Conservation (phyloP, 2,329 filamentous ascomycete genomes). For the Sordariomycetes sp. region DNA sequence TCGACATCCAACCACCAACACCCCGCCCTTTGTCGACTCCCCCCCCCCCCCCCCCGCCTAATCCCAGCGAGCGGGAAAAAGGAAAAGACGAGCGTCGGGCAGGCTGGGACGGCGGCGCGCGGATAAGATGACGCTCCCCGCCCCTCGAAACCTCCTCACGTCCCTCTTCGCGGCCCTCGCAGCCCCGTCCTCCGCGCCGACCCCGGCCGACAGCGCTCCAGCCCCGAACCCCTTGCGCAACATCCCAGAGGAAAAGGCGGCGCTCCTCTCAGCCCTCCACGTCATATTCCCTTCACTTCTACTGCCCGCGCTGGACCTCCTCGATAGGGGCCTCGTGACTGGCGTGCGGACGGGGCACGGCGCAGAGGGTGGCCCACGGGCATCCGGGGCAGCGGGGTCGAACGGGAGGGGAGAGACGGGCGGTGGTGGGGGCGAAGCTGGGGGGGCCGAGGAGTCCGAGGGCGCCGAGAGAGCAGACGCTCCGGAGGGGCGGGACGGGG, state of each 20-base stretch:
- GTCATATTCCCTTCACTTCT: conserved; percentile 71
- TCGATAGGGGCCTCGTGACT: conserved; percentile 65
- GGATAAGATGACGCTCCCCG: conserved; percentile 11
- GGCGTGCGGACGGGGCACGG: conserved; percentile 21
- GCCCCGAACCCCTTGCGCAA: conserved; percentile 12
- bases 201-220: too few relatives aligned
- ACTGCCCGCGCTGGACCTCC: conserved; percentile 73
- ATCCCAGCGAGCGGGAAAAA: too few relatives aligned
- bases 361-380: neutral
- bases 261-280: conserved; percentile 64
- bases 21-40: too few relatives aligned
- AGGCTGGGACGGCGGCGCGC: too few relatives aligned
- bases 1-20: too few relatives aligned
- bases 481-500: conserved; percentile 11
- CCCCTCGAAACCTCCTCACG: conserved; percentile 30
- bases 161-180: conserved; percentile 30
- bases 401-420: neutral
- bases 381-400: neutral
- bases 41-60: too few relatives aligned
- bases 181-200: conserved; percentile 3
- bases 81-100: too few relatives aligned
- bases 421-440: neutral
- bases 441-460: too few relatives aligned
- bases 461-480: neutral
- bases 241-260: conserved; percentile 15